Evolutionary conservation across 2,329 filamentous ascomycete genomes (phyloP).

Genomic region (Immersiporthe knoxdaviesiana): DNA sequence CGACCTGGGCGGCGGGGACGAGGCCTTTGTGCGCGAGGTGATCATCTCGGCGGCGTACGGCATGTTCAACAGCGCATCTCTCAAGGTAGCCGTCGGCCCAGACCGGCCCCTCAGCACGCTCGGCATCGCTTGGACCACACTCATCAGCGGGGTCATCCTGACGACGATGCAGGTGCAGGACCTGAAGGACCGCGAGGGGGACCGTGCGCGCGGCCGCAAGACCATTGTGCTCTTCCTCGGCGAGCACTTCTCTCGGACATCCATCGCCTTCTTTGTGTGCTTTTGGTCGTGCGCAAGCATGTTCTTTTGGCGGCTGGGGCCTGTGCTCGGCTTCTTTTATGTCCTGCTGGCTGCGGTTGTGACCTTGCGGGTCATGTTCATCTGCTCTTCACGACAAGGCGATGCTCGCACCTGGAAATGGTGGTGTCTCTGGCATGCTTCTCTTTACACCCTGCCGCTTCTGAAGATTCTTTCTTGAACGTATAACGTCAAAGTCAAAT

Average conservation of each 20-base stretch:
- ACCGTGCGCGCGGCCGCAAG: constrained; percentile 32
- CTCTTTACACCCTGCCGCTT: constrained; percentile 7
- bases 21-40: constrained; percentile 30
- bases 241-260: constrained; percentile 21
- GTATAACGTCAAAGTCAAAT: not conserved
- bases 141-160: constrained; percentile 34
- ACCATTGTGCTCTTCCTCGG: constrained; percentile 34
- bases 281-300: constrained; percentile 13
- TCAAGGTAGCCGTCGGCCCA: constrained; percentile 32
- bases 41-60: constrained; percentile 35
- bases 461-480: not conserved
- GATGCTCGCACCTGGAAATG: constrained; percentile 15
- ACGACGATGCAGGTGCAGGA: constrained; percentile 29
- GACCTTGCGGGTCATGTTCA: not conserved
- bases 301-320: constrained; percentile 1
- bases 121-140: constrained; percentile 32
- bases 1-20: constrained; percentile 35
- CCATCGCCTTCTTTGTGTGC: constrained; percentile 10
- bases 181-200: constrained; percentile 35
- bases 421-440: constrained; percentile 18
- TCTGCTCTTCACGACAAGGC: not conserved
- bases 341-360: not conserved
- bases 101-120: constrained; percentile 27
- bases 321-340: not conserved
- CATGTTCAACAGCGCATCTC: constrained; percentile 34